Evolutionary conservation across 371 early-diverging fungal species (phyloP).

Genomic region (Mucor piriformis): DNA sequence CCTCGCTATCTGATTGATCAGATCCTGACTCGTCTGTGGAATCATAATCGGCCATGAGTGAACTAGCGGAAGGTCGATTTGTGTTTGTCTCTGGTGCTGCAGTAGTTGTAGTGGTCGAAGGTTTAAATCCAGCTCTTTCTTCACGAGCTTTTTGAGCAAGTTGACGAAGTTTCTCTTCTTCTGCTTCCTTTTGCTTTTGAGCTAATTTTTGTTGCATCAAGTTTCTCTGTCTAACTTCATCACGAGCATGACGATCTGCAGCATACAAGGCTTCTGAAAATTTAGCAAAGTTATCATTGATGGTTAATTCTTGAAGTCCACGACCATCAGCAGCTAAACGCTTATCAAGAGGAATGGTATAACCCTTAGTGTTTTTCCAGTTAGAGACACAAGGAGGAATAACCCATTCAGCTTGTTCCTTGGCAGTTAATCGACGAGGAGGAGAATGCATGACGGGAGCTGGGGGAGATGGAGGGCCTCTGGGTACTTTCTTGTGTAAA

Average conservation of each 20-base stretch:
- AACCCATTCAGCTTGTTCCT: slow-evolving; percentile 95
- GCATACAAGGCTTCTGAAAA: slow-evolving; percentile 92
- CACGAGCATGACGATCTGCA: slow-evolving; percentile 93
- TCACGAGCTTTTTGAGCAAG: slow-evolving; percentile 95
- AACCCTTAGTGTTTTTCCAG: slow-evolving; percentile 99
- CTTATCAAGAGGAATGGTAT: slow-evolving; percentile 97
- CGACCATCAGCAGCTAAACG: slow-evolving; percentile 97
- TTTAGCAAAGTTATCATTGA: slow-evolving; percentile 96
- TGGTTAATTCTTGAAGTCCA: slow-evolving; percentile 87
- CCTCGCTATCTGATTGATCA: slow-evolving; percentile 37
- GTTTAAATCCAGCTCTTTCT: slow-evolving; percentile 59
- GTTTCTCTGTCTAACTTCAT: slow-evolving; percentile 89
- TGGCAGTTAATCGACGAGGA: slow-evolving; percentile 91
- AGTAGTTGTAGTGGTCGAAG: slow-evolving; percentile 4
- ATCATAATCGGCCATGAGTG: slow-evolving; percentile 50
- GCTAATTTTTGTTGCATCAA: slow-evolving; percentile 92
- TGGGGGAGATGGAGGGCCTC: slow-evolving; percentile 90
- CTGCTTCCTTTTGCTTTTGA: slow-evolving; percentile 90
- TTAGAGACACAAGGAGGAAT: slow-evolving; percentile 98
- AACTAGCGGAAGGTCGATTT: slow-evolving; percentile 48
- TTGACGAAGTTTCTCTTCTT: slow-evolving; percentile 87
- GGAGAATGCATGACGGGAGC: slow-evolving; percentile 98
- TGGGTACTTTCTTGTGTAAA: slow-evolving; percentile 89
- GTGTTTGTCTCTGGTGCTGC: slow-evolving; percentile 20
- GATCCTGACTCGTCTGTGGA: slow-evolving; percentile 53